A percentile compares a stretch with the other conserved stretches of the same genome.
Conservation (phyloP, 768 basidiomycete genomes). For the Leccinum disarticulatum region DNA sequence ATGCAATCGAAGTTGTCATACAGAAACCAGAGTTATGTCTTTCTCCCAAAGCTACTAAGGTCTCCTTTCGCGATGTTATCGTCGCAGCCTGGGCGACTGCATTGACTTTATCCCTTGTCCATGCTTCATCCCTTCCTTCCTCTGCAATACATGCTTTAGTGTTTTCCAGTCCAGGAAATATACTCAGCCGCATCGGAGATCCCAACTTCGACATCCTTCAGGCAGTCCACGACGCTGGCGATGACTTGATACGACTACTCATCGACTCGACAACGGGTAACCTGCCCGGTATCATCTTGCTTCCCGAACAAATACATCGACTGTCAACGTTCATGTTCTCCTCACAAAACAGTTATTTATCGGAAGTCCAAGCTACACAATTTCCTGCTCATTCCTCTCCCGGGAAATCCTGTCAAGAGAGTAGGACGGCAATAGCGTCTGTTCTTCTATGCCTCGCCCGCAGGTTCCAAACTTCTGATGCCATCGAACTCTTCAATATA, state of each 20-base stretch:
- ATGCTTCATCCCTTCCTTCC: conserved; percentile 20
- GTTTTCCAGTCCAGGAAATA: conserved; percentile 21
- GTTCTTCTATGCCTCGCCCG: conserved; percentile 48
- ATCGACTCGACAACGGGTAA: conserved; percentile 36
- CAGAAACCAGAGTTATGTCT: conserved; percentile 27
- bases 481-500: conserved; percentile 23
- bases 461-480: conserved; percentile 37
- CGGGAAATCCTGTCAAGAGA: conserved; percentile 23
- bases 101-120: conserved; percentile 29
- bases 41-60: conserved; percentile 17
- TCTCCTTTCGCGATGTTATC: conserved; percentile 39
- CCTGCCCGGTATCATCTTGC: conserved; percentile 42
- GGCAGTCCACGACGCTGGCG: conserved; percentile 35
- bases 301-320: conserved; percentile 40
- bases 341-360: conserved; percentile 33
- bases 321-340: conserved; percentile 40
- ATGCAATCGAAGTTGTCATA: conserved; percentile 44
- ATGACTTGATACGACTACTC: conserved; percentile 33
- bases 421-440: conserved; percentile 37
- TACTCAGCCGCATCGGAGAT: conserved; percentile 28
- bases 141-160: conserved; percentile 22
- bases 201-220: conserved; percentile 38
- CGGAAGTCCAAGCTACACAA: conserved; percentile 31
- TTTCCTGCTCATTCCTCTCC: conserved; percentile 27
- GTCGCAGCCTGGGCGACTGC: conserved; percentile 39